Evolutionary conservation across 2,329 filamentous ascomycete species (phyloP).

Genomic region (Aspergillus awamori): DNA sequence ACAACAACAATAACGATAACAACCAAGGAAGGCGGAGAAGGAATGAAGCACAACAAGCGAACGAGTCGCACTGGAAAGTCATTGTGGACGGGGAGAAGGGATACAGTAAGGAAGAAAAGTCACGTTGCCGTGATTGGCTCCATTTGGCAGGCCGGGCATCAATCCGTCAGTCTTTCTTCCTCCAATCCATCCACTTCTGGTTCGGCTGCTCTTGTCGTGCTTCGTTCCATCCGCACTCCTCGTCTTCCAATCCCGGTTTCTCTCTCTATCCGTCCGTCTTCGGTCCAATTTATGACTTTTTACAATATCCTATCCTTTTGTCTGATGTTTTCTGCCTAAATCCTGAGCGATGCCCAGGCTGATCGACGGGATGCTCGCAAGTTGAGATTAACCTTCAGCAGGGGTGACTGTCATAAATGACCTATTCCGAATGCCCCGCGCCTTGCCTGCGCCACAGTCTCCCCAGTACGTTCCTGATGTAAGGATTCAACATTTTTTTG

Average conservation of each 20-base stretch:
- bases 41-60: not conserved
- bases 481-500: not conserved
- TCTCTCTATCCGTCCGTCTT: not conserved
- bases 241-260: not conserved
- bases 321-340: not conserved
- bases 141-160: not conserved
- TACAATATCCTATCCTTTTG: not conserved
- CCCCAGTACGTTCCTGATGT: constrained; percentile 8
- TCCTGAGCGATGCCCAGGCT: not conserved
- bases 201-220: not conserved
- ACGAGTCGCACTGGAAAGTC: not conserved
- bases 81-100: no score
- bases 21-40: not conserved
- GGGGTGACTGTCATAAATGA: not conserved
- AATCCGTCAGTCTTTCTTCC: not conserved
- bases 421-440: not conserved
- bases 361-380: not conserved
- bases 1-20: not conserved
- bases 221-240: not conserved
- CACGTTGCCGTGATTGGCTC: constrained; percentile 9
- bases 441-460: constrained; percentile 4
- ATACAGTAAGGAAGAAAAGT: not conserved
- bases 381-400: not conserved
- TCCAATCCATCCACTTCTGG: not conserved
- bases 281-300: not conserved